Evolutionary conservation across 345 rosid genomes (phyloP).

Genomic region (Mercurialis annua): DNA sequence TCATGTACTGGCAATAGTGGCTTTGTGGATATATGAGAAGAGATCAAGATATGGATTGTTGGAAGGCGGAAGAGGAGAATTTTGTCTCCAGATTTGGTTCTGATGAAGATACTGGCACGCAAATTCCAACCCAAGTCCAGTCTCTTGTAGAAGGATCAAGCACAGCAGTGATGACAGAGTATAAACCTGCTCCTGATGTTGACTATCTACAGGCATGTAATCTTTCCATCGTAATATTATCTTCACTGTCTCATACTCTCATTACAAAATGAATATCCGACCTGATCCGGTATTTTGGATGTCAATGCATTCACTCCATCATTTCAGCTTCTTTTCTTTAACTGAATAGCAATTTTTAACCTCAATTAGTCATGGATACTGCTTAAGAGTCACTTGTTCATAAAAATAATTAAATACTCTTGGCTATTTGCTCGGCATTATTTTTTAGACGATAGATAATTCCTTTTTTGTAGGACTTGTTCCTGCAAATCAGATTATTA

Average conservation of each 20-base stretch:
- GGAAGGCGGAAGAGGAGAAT: slow-evolving; percentile 42
- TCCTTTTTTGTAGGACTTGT: neutral
- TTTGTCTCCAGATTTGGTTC: slow-evolving; percentile 47
- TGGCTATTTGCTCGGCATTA: neutral
- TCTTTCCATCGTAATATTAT: slow-evolving; percentile 8
- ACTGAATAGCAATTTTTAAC: neutral
- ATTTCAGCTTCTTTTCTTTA: neutral
- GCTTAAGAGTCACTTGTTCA: neutral
- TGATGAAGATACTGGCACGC: slow-evolving; percentile 54
- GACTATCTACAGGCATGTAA: slow-evolving; percentile 81
- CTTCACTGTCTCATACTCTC: neutral
- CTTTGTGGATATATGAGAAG: slow-evolving; percentile 52
- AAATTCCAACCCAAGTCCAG: slow-evolving; percentile 73
- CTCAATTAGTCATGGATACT: neutral
- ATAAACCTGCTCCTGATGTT: slow-evolving; percentile 68
- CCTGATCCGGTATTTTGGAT: neutral
- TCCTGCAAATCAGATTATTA: neutral
- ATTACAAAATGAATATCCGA: neutral
- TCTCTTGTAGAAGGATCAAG: slow-evolving; percentile 79
- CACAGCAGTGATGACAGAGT: slow-evolving; percentile 57
- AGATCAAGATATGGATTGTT: slow-evolving; percentile 38
- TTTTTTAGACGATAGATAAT: neutral
- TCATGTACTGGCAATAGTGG: slow-evolving; percentile 76
- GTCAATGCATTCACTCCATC: too few species aligned
- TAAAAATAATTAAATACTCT: slow-evolving; percentile 2